Conservation (phyloP, 208 protist genomes). For the Sergeia podlipaevii region DNA sequence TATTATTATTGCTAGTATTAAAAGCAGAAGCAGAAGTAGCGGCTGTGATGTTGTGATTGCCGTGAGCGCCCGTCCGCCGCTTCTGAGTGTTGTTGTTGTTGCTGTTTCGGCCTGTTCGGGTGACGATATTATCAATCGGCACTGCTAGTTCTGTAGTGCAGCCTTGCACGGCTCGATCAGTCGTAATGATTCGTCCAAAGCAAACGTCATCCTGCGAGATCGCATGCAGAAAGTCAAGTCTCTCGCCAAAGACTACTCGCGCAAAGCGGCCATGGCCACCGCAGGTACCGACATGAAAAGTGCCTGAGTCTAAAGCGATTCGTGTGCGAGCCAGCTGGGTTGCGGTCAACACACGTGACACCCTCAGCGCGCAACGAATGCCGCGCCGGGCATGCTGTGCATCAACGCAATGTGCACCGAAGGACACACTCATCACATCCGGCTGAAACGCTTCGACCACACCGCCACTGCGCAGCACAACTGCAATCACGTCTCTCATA, state of each 20-base stretch:
- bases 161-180: conserved; percentile 20
- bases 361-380: conserved; percentile 32
- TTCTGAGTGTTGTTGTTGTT: too few relatives aligned
- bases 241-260: conserved; percentile 34
- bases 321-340: conserved; percentile 7
- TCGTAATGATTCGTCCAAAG: conserved; percentile 15
- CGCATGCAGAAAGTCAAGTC: conserved; percentile 25
- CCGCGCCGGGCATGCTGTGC: conserved; percentile 23
- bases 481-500: conserved; percentile 19
- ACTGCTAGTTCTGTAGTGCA: conserved; percentile 14
- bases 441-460: conserved; percentile 48
- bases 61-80: conserved; percentile 12
- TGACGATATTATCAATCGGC: conserved; percentile 30
- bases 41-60: too few relatives aligned
- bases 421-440: conserved; percentile 39
- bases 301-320: conserved; percentile 39
- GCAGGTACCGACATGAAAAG: conserved; percentile 57
- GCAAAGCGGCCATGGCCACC: conserved; percentile 37
- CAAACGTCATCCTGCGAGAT: conserved; percentile 18
- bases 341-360: conserved; percentile 1
- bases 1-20: too few relatives aligned
- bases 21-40: too few relatives aligned
- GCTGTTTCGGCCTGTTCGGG: too few relatives aligned
- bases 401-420: conserved; percentile 34
- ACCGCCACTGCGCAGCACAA: conserved; percentile 21